Evolutionary conservation across 2,329 filamentous ascomycete genomes (phyloP), one percentile per base, ranked within the genome.

Genomic region (Aquanectria penicillioides): DNA sequence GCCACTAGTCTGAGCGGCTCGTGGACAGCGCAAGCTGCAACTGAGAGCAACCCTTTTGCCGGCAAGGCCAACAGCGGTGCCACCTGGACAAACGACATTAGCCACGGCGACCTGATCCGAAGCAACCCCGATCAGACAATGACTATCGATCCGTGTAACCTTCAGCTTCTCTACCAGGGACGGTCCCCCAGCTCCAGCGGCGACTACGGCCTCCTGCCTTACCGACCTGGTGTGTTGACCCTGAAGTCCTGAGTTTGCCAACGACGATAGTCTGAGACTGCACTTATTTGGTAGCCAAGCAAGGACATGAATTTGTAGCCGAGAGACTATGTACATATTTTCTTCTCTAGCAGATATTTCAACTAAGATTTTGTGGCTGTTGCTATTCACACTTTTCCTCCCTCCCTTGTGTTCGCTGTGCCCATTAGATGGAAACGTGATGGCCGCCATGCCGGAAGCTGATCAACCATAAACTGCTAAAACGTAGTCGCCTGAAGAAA

Each of bases 131-230:
- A 90, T 66, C 82, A 90, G 77, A 90, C 86, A 1, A 82, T 88
- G 75, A 81, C 83, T 0, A 70, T 90, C 57, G 84, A 89, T 66
- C 77, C 86, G 2, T 90, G 88, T 77, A 88, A 88, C 69, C 74
- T 90, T 68, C 83, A 88, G 76, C 67, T 89, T 36, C 79, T 90
- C 25, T 90, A 88, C 72, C 88, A 90, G 74, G 88, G 88, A 28
- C 53, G 64, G 12, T 26, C 62, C 28, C 80, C 85, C 2, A 77
- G 51, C 46, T 71, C 70, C 0, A 68, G 70, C 36, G 76, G 74
- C 6, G 73, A 81, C n/a, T 89, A 90, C 67, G 8, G 43, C 31
- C 5, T 28, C 2, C 18, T 55, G 13, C 62, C 59, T 29, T 64
- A 64, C 47, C 48, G 59, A 3, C 62, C 62, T 46, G 59, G 59